phyloP scores from a whole-genome alignment of 2,329 filamentous ascomycete genomes.

The Sphaerostilbella broomeana region DNA sequence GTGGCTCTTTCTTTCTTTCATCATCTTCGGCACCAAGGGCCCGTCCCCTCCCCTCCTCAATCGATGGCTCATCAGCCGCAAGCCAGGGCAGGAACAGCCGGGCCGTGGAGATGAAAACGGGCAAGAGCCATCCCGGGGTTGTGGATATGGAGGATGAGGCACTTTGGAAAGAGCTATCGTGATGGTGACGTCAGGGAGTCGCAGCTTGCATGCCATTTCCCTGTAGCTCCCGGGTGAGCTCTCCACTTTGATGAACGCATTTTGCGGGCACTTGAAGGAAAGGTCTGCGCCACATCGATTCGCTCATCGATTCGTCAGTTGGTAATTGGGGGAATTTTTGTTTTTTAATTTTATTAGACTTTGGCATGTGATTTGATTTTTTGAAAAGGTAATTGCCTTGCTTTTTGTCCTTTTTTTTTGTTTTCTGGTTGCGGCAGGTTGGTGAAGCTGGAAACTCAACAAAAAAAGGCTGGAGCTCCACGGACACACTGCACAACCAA shows the following conservation, averaged over 20 bases:
- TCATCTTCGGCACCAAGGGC: too few species aligned
- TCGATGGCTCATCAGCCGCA: neutral
- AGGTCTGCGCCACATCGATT: too few species aligned
- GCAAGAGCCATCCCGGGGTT: too few species aligned
- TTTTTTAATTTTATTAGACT: neutral
- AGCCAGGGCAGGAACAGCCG: too few species aligned
- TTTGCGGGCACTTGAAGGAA: too few species aligned
- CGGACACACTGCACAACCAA: neutral
- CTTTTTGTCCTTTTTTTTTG: neutral
- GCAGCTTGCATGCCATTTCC: neutral
- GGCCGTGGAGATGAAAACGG: neutral
- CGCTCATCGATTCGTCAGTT: neutral
- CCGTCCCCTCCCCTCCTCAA: neutral
- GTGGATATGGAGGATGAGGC: too few species aligned
- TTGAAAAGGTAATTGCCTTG: neutral
- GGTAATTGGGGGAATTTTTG: too few species aligned
- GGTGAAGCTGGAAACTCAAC: too few species aligned
- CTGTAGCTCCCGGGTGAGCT: neutral
- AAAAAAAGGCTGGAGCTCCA: too few species aligned
- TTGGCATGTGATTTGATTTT: constrained; percentile 10
- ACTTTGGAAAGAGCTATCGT: constrained; percentile 4
- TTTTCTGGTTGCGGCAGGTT: neutral
- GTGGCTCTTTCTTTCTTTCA: too few species aligned
- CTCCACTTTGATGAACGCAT: constrained; percentile 12
- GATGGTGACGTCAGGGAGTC: constrained; percentile 23